A percentile compares a stretch with the other conserved stretches of the same genome.
phyloP scores from a whole-genome alignment of 371 early-diverging fungal species.

The Mortierella sp. region DNA sequence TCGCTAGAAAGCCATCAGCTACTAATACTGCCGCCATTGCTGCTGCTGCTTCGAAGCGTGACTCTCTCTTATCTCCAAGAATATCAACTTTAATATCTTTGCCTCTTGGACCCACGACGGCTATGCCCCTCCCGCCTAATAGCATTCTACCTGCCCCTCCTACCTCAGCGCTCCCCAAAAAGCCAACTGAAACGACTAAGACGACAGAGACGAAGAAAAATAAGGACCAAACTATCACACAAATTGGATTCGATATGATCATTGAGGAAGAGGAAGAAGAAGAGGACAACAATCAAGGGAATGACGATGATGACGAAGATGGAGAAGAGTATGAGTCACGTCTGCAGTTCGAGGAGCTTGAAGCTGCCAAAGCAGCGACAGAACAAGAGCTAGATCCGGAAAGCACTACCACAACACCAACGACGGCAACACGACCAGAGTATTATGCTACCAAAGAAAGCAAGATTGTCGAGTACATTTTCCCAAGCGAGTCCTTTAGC shows the following conservation, averaged over 20 bases:
- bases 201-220: not conserved
- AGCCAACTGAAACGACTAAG: conserved; percentile 13
- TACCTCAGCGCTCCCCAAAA: conserved; percentile 36
- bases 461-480: conserved; percentile 55
- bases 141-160: conserved; percentile 39
- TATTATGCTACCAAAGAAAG: conserved; percentile 54
- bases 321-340: conserved; percentile 27
- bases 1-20: conserved; percentile 30
- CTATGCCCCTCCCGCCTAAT: conserved; percentile 34
- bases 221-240: not conserved
- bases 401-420: conserved; percentile 21
- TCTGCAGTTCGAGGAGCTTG: conserved; percentile 38
- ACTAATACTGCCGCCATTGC: not conserved
- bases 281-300: conserved; percentile 23
- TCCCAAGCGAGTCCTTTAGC: conserved; percentile 45
- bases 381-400: conserved; percentile 30
- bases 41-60: conserved; percentile 17
- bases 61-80: conserved; percentile 17
- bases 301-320: conserved; percentile 28
- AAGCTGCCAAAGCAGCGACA: conserved; percentile 22
- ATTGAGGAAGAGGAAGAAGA: conserved; percentile 48
- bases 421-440: conserved; percentile 35
- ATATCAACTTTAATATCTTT: conserved; percentile 18
- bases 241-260: conserved; percentile 27
- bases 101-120: conserved; percentile 19